phyloP scores from a whole-genome alignment of 2,329 filamentous ascomycete genomes.

The Monilinia fructicola region DNA sequence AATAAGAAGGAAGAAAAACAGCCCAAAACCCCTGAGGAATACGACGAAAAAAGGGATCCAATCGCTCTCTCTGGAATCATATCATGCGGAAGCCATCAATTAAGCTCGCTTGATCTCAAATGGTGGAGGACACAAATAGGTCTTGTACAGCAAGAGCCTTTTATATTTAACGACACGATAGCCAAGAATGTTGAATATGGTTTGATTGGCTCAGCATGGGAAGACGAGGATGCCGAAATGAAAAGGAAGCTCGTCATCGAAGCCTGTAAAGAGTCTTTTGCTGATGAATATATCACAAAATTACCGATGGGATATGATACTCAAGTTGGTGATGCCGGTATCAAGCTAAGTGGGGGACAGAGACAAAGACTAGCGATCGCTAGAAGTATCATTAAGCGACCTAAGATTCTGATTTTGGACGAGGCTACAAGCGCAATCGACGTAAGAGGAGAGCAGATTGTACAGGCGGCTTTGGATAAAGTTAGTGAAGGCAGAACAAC shows the following conservation, averaged over 20 bases:
- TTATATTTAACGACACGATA: conserved; percentile 66
- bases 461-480: conserved; percentile 55
- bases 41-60: conserved; percentile 32
- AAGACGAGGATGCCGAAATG: conserved; percentile 52
- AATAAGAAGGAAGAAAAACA: conserved; percentile 44
- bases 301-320: conserved; percentile 69
- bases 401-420: conserved; percentile 68
- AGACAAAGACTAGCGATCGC: conserved; percentile 72
- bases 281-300: conserved; percentile 65
- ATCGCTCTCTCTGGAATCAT: conserved; percentile 55
- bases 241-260: conserved; percentile 61
- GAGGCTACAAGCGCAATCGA: conserved; percentile 59
- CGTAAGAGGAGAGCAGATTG: conserved; percentile 50
- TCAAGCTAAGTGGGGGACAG: conserved; percentile 77
- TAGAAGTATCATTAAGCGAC: conserved; percentile 69
- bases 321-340: conserved; percentile 72
- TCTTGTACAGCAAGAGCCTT: conserved; percentile 67
- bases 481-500: conserved; percentile 67
- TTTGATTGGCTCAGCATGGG: conserved; percentile 53
- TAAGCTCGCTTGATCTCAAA: conserved; percentile 60
- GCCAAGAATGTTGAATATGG: conserved; percentile 63
- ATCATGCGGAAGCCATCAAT: conserved; percentile 51
- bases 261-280: conserved; percentile 67
- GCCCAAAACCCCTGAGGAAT: conserved; percentile 33
- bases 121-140: conserved; percentile 62